Conservation (phyloP, 805 yeast genomes). For the Nakazawaea ernobii region DNA sequence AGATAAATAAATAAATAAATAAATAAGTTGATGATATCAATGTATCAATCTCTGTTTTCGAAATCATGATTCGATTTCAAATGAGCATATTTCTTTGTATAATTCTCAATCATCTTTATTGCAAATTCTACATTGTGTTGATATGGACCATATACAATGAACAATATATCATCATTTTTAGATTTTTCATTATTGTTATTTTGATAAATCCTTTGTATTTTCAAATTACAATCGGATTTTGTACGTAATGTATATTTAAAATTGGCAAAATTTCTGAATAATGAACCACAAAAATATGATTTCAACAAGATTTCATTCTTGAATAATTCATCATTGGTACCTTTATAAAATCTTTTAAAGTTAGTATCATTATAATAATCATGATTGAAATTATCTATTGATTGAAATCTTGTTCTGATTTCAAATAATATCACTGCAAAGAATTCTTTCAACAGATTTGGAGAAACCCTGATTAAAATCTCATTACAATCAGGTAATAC, state of each 20-base stretch:
- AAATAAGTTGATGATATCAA: not conserved
- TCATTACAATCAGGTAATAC: constrained; percentile 11
- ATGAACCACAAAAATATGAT: constrained; percentile 7
- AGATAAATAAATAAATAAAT: not conserved
- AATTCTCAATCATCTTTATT: constrained; percentile 11
- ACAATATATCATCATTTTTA: constrained; percentile 9
- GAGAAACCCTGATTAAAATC: constrained; percentile 6
- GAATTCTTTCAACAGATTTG: constrained; percentile 6
- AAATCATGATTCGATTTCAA: constrained; percentile 5
- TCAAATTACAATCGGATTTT: constrained; percentile 10
- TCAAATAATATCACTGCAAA: not conserved
- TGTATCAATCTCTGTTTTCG: not conserved
- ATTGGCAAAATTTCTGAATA: constrained; percentile 10
- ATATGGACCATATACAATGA: constrained; percentile 9
- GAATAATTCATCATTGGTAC: constrained; percentile 2
- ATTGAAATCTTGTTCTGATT: not conserved
- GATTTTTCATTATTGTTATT: constrained; percentile 1
- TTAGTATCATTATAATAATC: not conserved
- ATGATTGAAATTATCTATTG: not conserved
- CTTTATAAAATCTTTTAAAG: constrained; percentile 4
- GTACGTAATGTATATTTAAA: constrained; percentile 10
- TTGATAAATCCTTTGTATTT: constrained; percentile 3
- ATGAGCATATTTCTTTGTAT: constrained; percentile 10
- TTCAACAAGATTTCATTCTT: constrained; percentile 5
- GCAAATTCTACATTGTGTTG: constrained; percentile 11